Conservation (phyloP, 441 rosid species). For the Cnidoscolus chayamansa region DNA sequence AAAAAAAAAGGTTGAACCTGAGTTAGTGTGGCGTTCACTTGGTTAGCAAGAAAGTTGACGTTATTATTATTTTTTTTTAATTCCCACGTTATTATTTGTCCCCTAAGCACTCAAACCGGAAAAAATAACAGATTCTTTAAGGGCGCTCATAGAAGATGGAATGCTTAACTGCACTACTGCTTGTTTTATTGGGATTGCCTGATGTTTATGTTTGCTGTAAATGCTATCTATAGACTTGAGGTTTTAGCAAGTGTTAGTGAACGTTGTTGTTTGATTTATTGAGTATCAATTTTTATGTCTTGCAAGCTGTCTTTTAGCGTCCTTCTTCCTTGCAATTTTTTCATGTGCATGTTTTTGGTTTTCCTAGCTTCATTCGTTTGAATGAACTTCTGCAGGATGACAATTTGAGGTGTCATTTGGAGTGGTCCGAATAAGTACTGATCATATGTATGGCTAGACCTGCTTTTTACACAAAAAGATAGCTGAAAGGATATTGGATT, state of each 20-base stretch:
- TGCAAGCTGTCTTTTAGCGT: constrained; percentile 7
- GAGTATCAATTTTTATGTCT: background rate
- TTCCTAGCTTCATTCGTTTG: background rate
- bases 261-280: constrained; percentile 5
- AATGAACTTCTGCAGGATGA: constrained; percentile 16
- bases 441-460: constrained; percentile 8
- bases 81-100: background rate
- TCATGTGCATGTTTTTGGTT: background rate
- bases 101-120: background rate
- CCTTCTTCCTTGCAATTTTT: background rate
- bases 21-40: background rate
- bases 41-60: background rate
- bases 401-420: background rate
- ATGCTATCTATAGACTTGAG: background rate
- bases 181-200: background rate
- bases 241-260: background rate
- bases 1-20: background rate
- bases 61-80: background rate
- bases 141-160: background rate
- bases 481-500: constrained; percentile 24
- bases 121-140: background rate
- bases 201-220: background rate
- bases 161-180: background rate
- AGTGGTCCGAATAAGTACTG: background rate
- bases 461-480: constrained; percentile 25